A percentile compares a stretch with the other conserved stretches of the same genome.
Conservation (phyloP, 805 yeast genomes). For the Saccharomycopsis amapae region DNA sequence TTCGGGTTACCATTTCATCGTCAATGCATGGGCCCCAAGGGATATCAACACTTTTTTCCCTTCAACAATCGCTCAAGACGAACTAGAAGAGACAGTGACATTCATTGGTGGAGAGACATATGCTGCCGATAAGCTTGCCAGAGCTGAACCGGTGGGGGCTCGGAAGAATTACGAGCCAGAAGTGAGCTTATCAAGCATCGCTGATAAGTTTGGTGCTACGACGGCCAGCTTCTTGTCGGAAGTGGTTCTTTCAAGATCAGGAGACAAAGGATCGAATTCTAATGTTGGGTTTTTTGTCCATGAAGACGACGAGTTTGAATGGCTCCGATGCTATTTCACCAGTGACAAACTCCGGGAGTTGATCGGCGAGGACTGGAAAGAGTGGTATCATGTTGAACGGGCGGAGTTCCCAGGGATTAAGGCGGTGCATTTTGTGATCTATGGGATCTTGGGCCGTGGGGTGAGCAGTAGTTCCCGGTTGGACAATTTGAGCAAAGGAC, state of each 20-base stretch:
- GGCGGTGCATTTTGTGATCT: slow-evolving; percentile 24
- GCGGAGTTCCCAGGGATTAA: slow-evolving; percentile 22
- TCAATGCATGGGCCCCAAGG: not conserved
- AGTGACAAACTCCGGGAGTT: slow-evolving; percentile 12
- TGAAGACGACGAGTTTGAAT: slow-evolving; percentile 21
- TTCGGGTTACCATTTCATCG: slow-evolving; percentile 6
- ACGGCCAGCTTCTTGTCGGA: slow-evolving; percentile 14
- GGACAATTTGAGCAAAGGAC: slow-evolving; percentile 23
- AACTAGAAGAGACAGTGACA: slow-evolving; percentile 18
- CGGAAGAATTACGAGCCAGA: slow-evolving; percentile 12
- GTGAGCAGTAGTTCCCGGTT: slow-evolving; percentile 22
- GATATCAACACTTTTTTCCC: slow-evolving; percentile 21
- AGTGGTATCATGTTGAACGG: slow-evolving; percentile 21
- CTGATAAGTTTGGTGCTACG: slow-evolving; percentile 19
- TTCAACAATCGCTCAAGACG: slow-evolving; percentile 15
- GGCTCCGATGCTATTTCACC: slow-evolving; percentile 20
- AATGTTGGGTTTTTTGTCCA: slow-evolving; percentile 24
- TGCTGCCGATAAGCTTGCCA: slow-evolving; percentile 9
- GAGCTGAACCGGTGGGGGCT: slow-evolving; percentile 6
- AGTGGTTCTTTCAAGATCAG: slow-evolving; percentile 23
- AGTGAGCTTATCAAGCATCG: no score
- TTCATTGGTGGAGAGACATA: slow-evolving; percentile 6
- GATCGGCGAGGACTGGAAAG: slow-evolving; percentile 22
- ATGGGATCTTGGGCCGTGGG: slow-evolving; percentile 23
- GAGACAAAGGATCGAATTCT: slow-evolving; percentile 22